phyloP scores from a whole-genome alignment of 306 rosid species.

The Vicia faba region DNA sequence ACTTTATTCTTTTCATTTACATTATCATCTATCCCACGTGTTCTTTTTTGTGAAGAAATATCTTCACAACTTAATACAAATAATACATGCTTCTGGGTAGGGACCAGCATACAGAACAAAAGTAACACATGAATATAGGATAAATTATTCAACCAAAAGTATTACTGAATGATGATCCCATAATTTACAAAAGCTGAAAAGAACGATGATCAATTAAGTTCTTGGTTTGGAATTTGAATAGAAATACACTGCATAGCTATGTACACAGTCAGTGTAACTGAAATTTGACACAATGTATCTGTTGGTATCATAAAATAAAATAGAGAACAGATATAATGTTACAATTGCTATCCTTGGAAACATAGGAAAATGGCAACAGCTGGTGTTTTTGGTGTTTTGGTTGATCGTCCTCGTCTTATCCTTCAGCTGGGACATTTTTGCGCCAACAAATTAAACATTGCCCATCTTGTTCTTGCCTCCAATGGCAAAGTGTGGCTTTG shows the following conservation, averaged over 20 bases:
- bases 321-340: constrained; percentile 28
- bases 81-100: neutral
- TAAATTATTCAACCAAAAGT: constrained; percentile 8
- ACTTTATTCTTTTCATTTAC: neutral
- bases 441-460: constrained; percentile 48
- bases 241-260: constrained; percentile 43
- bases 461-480: constrained; percentile 43
- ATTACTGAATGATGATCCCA: constrained; percentile 30
- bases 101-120: neutral
- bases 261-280: constrained; percentile 53
- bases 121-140: constrained; percentile 20
- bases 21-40: neutral
- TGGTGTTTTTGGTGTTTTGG: constrained; percentile 20
- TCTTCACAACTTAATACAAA: neutral
- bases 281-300: constrained; percentile 35
- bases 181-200: constrained; percentile 38
- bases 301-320: constrained; percentile 25
- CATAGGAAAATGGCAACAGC: constrained; percentile 21
- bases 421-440: constrained; percentile 20
- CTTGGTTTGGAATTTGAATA: constrained; percentile 39
- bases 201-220: constrained; percentile 32
- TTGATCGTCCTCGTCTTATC: constrained; percentile 41
- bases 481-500: constrained; percentile 55
- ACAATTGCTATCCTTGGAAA: constrained; percentile 27
- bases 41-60: neutral